Evolutionary conservation across 495 filamentous ascomycete species (phyloP).

Genomic region (Thozetella sp.): DNA sequence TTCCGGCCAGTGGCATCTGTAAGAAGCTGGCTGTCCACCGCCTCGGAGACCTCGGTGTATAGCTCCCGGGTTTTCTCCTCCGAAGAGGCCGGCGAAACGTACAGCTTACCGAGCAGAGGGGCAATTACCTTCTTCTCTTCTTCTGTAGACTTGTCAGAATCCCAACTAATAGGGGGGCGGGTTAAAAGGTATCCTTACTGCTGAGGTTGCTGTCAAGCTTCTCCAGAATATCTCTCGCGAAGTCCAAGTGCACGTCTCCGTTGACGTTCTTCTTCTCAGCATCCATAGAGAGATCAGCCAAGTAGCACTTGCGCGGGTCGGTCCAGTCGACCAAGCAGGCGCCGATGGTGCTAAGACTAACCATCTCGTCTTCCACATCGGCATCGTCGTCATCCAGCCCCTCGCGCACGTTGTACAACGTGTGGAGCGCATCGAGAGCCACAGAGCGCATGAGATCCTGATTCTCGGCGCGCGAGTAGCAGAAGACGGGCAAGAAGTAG

Average conservation of each 20-base stretch:
- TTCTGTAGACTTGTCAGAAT: conserved; percentile 49
- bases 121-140: conserved; percentile 87
- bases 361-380: conserved; percentile 80
- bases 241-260: conserved; percentile 66
- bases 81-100: conserved; percentile 64
- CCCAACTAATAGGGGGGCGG: conserved; percentile 19
- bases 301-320: conserved; percentile 84
- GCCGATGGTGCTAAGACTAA: conserved; percentile 70
- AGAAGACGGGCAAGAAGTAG: conserved; percentile 97
- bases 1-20: conserved; percentile 73
- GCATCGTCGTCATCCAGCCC: conserved; percentile 76
- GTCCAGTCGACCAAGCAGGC: conserved; percentile 94
- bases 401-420: conserved; percentile 66
- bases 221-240: conserved; percentile 67
- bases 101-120: conserved; percentile 78
- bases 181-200: conserved; percentile 49
- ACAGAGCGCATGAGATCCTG: conserved; percentile 76
- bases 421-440: conserved; percentile 68
- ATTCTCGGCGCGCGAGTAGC: conserved; percentile 78
- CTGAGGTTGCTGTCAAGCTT: conserved; percentile 53
- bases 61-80: conserved; percentile 47
- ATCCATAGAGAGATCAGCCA: conserved; percentile 61
- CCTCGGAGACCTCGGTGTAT: conserved; percentile 60
- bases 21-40: conserved; percentile 71
- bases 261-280: conserved; percentile 62